Evolutionary conservation across 1,284 basidiomycete species (phyloP).

Genomic region (Moesziomyces globuligerus): DNA sequence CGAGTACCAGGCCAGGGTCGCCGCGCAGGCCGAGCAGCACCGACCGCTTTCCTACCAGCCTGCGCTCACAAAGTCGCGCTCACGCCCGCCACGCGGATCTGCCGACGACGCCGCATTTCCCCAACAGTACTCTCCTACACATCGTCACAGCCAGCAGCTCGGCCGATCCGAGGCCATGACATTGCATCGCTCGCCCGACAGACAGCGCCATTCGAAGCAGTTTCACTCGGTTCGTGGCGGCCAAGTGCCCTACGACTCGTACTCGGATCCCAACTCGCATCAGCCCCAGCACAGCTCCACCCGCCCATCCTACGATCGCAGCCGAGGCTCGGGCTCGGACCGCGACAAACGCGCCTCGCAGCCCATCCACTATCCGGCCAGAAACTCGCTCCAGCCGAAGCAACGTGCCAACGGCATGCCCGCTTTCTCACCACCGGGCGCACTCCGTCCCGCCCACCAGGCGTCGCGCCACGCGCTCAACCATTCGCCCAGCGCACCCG

Average conservation of each 20-base stretch:
- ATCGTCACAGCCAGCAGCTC: conserved; percentile 25
- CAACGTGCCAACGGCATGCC: conserved; percentile 2
- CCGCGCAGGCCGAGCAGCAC: conserved; percentile 11
- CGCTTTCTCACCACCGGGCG: conserved; percentile 11
- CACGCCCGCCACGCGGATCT: conserved; percentile 15
- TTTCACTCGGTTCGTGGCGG: not conserved
- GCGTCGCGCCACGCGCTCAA: conserved; percentile 9
- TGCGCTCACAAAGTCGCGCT: conserved; percentile 14
- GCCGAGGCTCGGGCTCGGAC: conserved; percentile 1
- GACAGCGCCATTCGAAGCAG: conserved; percentile 14
- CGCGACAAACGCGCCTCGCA: conserved; percentile 3
- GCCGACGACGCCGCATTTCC: conserved; percentile 16
- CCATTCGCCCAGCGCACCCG: not conserved
- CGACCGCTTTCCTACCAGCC: conserved; percentile 29
- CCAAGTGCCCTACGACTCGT: conserved; percentile 23
- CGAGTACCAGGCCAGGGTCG: conserved; percentile 36
- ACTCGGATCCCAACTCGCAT: conserved; percentile 20
- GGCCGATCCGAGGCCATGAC: conserved; percentile 1
- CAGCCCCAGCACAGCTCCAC: conserved; percentile 2
- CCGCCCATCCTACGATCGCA: conserved; percentile 15
- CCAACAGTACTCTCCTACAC: conserved; percentile 5
- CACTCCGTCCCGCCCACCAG: conserved; percentile 24
- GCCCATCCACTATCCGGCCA: not conserved
- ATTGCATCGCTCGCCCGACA: conserved; percentile 13
- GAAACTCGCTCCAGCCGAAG: conserved; percentile 4